These are phyloP conservation scores for Penicillium lividum DNA, from an alignment of 495 filamentous ascomycete genomes.

Conservation along the genomic window DNA sequence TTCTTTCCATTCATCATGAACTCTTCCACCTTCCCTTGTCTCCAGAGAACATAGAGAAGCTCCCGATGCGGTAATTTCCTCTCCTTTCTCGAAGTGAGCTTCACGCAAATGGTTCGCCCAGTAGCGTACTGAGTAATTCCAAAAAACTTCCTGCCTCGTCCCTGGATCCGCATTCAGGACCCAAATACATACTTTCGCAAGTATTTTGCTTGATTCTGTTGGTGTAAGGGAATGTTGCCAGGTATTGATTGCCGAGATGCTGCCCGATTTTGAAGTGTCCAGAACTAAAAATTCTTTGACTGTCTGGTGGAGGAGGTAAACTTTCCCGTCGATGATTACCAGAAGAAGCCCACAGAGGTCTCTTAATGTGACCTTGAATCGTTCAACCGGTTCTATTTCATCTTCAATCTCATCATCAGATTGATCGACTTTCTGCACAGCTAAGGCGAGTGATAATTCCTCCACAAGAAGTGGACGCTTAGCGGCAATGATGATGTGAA, in stretches of 20 bases:
- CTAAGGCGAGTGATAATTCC: conserved; percentile 42
- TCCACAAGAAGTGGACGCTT: conserved; percentile 36
- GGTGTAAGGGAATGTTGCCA: background rate
- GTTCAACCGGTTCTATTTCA: background rate
- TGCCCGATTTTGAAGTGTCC: background rate
- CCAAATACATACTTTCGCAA: background rate
- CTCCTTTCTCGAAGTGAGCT: background rate
- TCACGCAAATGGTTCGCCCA: background rate
- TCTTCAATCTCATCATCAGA: background rate
- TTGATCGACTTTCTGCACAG: conserved; percentile 15
- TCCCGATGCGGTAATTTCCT: background rate
- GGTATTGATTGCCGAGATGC: background rate
- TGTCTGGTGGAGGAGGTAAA: conserved; percentile 49
- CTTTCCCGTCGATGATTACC: conserved; percentile 28
- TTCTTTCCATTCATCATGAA: background rate
- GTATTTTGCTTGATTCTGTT: background rate
- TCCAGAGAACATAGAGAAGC: background rate
- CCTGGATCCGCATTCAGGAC: background rate
- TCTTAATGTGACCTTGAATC: conserved; percentile 28
- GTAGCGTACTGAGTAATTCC: background rate
- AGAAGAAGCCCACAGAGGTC: conserved; percentile 44
- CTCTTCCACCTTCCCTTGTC: background rate
- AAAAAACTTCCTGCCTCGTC: background rate
- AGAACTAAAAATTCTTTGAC: conserved; percentile 11
- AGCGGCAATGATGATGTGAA: conserved; percentile 44